A percentile compares a stretch with the other conserved stretches of the same genome.
These are phyloP conservation scores for Penicillium paxilli DNA, from an alignment of 495 filamentous ascomycete species.

Conservation along the genomic window DNA sequence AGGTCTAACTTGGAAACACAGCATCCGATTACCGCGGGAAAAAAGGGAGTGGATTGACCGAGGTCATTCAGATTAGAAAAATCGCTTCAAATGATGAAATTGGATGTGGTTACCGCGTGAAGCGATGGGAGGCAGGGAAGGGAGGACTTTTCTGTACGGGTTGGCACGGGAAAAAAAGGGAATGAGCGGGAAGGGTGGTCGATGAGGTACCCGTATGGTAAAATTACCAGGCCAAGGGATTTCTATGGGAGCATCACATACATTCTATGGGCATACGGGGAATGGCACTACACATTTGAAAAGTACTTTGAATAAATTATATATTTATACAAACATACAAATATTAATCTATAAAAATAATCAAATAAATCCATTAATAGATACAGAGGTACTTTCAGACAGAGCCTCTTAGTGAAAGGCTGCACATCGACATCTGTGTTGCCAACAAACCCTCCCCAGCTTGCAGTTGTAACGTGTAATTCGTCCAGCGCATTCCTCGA, in stretches of 20 bases:
- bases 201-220: background rate
- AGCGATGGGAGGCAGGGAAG: constrained; percentile 40
- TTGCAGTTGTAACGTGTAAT: constrained; percentile 13
- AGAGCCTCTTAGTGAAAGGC: background rate
- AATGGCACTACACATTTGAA: too few species aligned
- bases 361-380: too few species aligned
- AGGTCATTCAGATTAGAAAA: constrained; percentile 52
- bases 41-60: constrained; percentile 45
- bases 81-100: constrained; percentile 57
- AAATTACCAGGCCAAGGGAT: too few species aligned
- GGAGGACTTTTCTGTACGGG: constrained; percentile 40
- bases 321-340: too few species aligned
- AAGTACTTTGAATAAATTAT: too few species aligned
- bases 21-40: constrained; percentile 61
- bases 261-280: too few species aligned
- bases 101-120: constrained; percentile 45
- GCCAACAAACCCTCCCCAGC: background rate
- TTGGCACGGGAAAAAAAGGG: constrained; percentile 26
- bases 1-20: constrained; percentile 53
- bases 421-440: background rate
- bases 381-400: too few species aligned
- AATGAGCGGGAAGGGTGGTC: background rate
- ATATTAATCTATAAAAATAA: too few species aligned
- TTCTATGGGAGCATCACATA: too few species aligned
- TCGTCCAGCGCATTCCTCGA: background rate